Evolutionary conservation across 2,329 filamentous ascomycete species (phyloP).

Genomic region (Alternaria consortialis): DNA sequence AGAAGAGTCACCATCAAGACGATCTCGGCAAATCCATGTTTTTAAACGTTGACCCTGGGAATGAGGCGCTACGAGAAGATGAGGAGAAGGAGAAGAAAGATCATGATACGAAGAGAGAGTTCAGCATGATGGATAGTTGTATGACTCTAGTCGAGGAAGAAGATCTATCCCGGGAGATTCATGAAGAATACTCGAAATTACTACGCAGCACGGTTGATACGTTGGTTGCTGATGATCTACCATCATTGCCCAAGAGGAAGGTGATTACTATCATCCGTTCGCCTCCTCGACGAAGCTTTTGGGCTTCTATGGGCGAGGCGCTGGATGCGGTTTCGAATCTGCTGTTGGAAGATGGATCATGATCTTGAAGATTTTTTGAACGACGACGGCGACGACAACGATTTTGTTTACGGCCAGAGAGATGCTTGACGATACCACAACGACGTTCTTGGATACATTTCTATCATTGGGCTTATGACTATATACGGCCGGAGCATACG

Average conservation of each 20-base stretch:
- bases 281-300: slow-evolving; percentile 28
- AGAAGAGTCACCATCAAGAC: not conserved
- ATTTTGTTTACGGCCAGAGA: not conserved
- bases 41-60: not conserved
- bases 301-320: slow-evolving; percentile 32
- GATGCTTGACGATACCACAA: not conserved
- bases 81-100: not conserved
- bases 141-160: slow-evolving; percentile 15
- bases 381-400: not conserved
- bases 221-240: slow-evolving; percentile 8
- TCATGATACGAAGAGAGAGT: slow-evolving; percentile 1
- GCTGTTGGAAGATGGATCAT: slow-evolving; percentile 13
- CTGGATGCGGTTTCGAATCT: slow-evolving; percentile 30
- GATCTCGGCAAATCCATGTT: not conserved
- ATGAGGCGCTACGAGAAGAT: not conserved
- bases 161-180: slow-evolving; percentile 6
- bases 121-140: slow-evolving; percentile 25
- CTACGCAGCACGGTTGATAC: slow-evolving; percentile 14
- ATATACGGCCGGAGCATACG: not conserved
- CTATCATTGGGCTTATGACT: not conserved
- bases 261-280: slow-evolving; percentile 22
- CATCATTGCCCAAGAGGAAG: not conserved
- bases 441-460: not conserved
- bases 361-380: not conserved
- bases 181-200: slow-evolving; percentile 9